Base-by-base conservation (phyloP, 1,284 basidiomycete species). In the Cystobasidium slooffiae region DNA sequence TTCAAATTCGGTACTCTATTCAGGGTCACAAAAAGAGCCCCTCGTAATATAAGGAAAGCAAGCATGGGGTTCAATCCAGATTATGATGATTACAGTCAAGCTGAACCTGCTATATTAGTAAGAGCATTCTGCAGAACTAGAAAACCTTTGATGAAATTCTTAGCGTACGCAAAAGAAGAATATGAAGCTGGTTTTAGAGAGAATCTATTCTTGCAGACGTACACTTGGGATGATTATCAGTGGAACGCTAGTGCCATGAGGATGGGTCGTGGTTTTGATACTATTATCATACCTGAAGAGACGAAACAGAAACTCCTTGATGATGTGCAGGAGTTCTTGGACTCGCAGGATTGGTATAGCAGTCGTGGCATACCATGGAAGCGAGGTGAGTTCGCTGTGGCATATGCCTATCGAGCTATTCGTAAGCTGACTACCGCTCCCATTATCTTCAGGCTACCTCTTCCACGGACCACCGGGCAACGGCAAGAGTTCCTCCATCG, bases 311-410 rank as follows among this genome's bases (percentile, higher is more conserved):
- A 74, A 39, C 43, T 81, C 16, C 56, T 78, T 3, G 58, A 53
- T 14, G 80, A 81, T 76, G 70, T 76, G 1, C 53, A 53, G 37
- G 80, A 79, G 53, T 80, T 81, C 66, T 49, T 80, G 31, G 65
- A 67, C 0, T 77, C 74, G 20, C 69, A 72, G 18, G 72, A 65
- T 8, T 81, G 80, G 75, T 81, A 81, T 66, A 55, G 59, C 12
- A 70, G 75, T 5, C 70, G 78, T 55, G 80, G 80, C 6, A 74
- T 79, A 10, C 51, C 56, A 18, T 73, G 52, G 51, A 64, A 61
- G 43, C 49, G 70, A 73, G 68, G 68, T 70, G 31, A 24, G 58
- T 63, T 63, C n/a, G n/a, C n/a, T 47, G 5, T 43, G 3, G 2
- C 18, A 2, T 8, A 59, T 12, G 22, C 24, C n/a, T 12, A 16